Evolutionary conservation across 148 eudicot species (phyloP).

Genomic region (Dysphania ambrosioides): DNA sequence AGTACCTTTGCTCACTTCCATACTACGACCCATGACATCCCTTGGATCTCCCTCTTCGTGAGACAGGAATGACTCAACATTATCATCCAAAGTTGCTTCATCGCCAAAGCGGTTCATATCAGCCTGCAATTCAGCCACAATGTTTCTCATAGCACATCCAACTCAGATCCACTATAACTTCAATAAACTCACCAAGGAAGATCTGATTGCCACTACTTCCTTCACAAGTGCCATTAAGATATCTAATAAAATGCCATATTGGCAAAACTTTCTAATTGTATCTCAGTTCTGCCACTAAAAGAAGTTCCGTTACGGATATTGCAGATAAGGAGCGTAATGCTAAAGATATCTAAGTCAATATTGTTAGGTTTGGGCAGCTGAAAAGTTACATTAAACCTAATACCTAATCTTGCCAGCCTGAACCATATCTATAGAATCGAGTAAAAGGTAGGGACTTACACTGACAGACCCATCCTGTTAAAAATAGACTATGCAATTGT

Average conservation of each 20-base stretch:
- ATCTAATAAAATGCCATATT: background rate
- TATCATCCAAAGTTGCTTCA: conserved; percentile 61
- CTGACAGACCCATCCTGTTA: too few relatives aligned
- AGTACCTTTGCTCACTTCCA: conserved; percentile 55
- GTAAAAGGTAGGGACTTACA: too few relatives aligned
- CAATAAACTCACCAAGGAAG: background rate
- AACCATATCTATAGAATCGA: too few relatives aligned
- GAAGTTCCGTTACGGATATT: too few relatives aligned
- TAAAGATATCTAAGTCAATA: too few relatives aligned
- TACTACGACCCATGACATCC: conserved; percentile 45
- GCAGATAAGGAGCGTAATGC: too few relatives aligned
- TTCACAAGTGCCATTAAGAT: background rate
- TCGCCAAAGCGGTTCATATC: conserved; percentile 49
- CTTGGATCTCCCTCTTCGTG: conserved; percentile 54
- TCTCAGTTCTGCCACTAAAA: too few relatives aligned
- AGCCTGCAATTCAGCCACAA: conserved; percentile 30
- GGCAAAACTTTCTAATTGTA: background rate
- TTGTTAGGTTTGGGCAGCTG: too few relatives aligned
- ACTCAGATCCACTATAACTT: background rate
- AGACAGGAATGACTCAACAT: conserved; percentile 63
- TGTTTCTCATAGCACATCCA: background rate
- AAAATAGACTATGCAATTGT: too few relatives aligned
- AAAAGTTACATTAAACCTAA: too few relatives aligned
- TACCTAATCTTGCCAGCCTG: too few relatives aligned
- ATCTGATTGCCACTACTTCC: background rate